Percentiles rank a stretch among this genome's conserved stretches.
These are phyloP conservation scores for Withania somnifera DNA, from an alignment of 305 asterid species.

Conservation along the genomic window DNA sequence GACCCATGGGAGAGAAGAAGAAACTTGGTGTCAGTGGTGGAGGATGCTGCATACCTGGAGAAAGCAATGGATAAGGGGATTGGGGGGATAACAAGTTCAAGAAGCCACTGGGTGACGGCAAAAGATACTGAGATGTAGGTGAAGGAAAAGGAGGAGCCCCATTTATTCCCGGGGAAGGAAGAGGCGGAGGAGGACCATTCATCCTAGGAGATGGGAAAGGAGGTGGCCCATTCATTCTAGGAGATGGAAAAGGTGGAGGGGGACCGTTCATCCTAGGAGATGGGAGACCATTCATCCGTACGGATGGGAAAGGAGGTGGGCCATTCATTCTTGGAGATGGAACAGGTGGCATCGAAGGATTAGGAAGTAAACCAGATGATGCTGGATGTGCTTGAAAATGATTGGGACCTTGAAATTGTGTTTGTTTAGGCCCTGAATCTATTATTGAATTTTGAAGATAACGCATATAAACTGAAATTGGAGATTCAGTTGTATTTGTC, in stretches of 20 bases:
- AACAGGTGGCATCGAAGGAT: slow-evolving; percentile 28
- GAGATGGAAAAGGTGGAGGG: slow-evolving; percentile 32
- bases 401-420: slow-evolving; percentile 30
- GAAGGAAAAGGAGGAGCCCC: slow-evolving; percentile 68
- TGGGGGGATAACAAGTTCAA: slow-evolving; percentile 51
- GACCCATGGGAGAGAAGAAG: slow-evolving; percentile 55
- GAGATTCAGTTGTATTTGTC: slow-evolving; percentile 65
- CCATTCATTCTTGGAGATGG: slow-evolving; percentile 34
- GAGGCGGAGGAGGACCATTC: slow-evolving; percentile 39
- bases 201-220: slow-evolving; percentile 34
- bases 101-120: slow-evolving; percentile 75
- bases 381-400: slow-evolving; percentile 21
- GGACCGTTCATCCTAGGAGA: slow-evolving; percentile 37
- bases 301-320: slow-evolving; percentile 19
- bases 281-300: slow-evolving; percentile 16
- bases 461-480: slow-evolving; percentile 70
- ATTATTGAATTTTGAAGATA: slow-evolving; percentile 63
- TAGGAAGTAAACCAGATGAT: slow-evolving; percentile 29
- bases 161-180: slow-evolving; percentile 46
- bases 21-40: slow-evolving; percentile 69
- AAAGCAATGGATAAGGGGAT: slow-evolving; percentile 66
- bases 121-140: slow-evolving; percentile 59
- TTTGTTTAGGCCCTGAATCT: slow-evolving; percentile 39
- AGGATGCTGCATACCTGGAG: slow-evolving; percentile 64
- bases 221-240: slow-evolving; percentile 39